These are phyloP conservation scores for Penicillium griseofulvum DNA, from an alignment of 2,329 filamentous ascomycete species.

Conservation along the genomic window DNA sequence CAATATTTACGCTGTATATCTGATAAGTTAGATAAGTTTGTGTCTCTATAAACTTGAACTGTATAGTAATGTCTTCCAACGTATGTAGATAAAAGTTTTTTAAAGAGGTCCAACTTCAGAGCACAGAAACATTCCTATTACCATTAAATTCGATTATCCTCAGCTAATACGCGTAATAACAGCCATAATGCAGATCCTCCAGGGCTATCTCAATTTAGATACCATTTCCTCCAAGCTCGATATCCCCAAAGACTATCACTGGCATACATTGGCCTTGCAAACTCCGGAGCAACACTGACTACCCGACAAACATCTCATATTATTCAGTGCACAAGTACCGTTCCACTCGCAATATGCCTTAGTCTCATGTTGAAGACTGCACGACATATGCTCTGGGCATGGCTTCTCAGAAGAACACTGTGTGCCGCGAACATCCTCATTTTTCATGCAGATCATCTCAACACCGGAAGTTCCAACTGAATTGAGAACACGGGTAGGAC, in stretches of 20 bases:
- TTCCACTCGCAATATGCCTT: background rate
- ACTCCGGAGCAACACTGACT: background rate
- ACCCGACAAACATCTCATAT: background rate
- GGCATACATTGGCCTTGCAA: background rate
- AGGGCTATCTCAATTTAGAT: background rate
- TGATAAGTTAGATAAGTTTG: background rate
- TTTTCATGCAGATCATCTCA: background rate
- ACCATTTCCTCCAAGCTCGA: background rate
- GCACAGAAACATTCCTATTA: background rate
- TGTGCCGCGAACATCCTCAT: background rate
- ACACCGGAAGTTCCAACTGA: background rate
- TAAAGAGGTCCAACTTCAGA: background rate
- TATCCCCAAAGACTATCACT: background rate
- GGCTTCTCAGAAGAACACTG: background rate
- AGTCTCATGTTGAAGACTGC: background rate
- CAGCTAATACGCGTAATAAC: background rate
- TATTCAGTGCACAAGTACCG: background rate
- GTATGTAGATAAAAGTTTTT: background rate
- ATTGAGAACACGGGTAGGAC: background rate
- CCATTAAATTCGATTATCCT: background rate
- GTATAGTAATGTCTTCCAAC: background rate
- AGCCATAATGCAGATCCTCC: background rate
- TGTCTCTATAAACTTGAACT: background rate
- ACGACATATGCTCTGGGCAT: background rate
- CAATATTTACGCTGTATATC: background rate